A percentile compares a stretch with the other conserved stretches of the same genome.
Evolutionary conservation across 2,329 filamentous ascomycete genomes (phyloP).

Genomic region (Pseudogymnoascus sp.): DNA sequence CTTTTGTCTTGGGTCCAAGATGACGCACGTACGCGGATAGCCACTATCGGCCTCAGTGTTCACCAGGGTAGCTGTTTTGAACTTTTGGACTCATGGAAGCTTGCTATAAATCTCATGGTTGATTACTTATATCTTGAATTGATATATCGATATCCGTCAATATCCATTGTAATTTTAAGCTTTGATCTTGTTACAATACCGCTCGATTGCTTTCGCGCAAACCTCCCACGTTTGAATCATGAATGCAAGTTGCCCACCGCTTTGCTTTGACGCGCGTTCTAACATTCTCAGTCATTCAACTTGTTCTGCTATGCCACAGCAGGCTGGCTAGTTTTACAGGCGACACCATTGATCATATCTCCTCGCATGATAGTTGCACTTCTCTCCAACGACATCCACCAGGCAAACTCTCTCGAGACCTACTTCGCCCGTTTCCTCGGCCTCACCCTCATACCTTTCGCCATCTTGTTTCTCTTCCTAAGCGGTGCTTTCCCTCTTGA

Average conservation of each 20-base stretch:
- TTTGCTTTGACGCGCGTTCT: background rate
- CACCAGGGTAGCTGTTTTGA: conserved; percentile 1
- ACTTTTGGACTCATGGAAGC: background rate
- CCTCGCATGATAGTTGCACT: conserved; percentile 54
- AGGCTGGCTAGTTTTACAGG: conserved; percentile 39
- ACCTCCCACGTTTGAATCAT: background rate
- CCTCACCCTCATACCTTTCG: conserved; percentile 48
- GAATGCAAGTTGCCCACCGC: background rate
- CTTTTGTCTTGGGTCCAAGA: background rate
- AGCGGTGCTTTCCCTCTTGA: conserved; percentile 54
- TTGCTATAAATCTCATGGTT: background rate
- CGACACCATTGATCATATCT: conserved; percentile 42
- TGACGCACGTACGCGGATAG: background rate
- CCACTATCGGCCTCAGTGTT: conserved; percentile 1
- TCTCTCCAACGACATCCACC: conserved; percentile 47
- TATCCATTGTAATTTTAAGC: background rate
- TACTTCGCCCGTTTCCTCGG: conserved; percentile 56
- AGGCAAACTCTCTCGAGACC: conserved; percentile 47
- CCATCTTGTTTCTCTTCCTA: conserved; percentile 48
- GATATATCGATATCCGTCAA: background rate
- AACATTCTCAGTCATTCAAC: conserved; percentile 27
- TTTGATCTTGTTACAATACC: background rate
- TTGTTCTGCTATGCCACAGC: conserved; percentile 43
- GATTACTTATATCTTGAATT: background rate
- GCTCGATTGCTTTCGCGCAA: background rate